Base-by-base conservation (phyloP, 257 asterid genomes). In the Solanum habrochaites region DNA sequence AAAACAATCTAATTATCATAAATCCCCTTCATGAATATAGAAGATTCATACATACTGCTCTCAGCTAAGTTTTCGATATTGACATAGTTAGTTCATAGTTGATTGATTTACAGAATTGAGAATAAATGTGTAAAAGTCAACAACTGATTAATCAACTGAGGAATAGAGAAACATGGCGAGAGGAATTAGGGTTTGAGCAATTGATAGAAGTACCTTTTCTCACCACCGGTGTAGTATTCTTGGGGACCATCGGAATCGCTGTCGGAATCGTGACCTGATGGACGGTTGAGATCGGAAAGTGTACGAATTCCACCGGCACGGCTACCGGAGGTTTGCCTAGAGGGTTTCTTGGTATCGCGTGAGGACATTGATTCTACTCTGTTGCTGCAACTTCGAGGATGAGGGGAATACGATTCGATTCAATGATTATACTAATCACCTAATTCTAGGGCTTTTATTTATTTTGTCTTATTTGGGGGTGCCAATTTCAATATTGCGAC, bases 171-270 rank as follows among this genome's bases (percentile, higher is more conserved):
- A 4, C 14, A 16, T 32, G 47, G 14, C 25, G 42, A 69, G 75
- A 31, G 85, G 45, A 83, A 83, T 73, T 87, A 88, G 91, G 91
- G 90, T 87, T 90, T 42, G 71, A 7, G 43, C 27, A 87, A 58
- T 39, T 40, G 43, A 18, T 52, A 52, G n/a, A 52, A 16, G 62
- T 25, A 95, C 99, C 99, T 97, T 90, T 97, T 97, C 87, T 97
- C 99, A 29, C 99, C 99, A 39, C 99, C 99, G 85, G 99, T 94
- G 89, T 93, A 96, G 88, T 94, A 95, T 90, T 96, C 99, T 90
- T 94, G 96, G 62, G 99, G 99, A 1, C 83, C 95, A 88, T 94
- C 99, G 69, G 96, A 91, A 82, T 93, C 96, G 87, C 93, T 91
- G 85, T 92, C 96, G 85, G 96, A 92, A 89, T 95, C 98, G 47